Conservation (phyloP, 2,329 filamentous ascomycete species). For the Metarhizium sp. region DNA sequence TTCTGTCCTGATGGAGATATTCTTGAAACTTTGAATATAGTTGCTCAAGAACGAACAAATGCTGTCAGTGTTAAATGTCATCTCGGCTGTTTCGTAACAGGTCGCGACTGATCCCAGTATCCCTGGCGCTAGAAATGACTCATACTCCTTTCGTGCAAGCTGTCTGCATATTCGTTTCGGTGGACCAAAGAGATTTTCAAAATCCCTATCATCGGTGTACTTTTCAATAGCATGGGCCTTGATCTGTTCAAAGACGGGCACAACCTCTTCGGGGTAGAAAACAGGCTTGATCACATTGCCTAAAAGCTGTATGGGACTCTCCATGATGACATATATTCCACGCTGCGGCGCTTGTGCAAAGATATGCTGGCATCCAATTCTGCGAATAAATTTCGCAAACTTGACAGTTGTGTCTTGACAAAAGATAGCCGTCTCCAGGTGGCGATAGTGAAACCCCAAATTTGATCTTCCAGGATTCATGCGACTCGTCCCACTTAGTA, state of each 20-base stretch:
- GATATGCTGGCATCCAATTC: background rate
- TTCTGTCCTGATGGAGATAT: background rate
- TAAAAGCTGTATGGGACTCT: background rate
- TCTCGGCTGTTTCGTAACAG: constrained; percentile 2
- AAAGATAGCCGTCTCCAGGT: constrained; percentile 1
- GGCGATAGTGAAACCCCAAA: constrained; percentile 2
- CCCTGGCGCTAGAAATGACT: background rate
- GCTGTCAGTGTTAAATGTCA: background rate
- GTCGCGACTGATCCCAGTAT: background rate
- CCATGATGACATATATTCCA: constrained; percentile 3
- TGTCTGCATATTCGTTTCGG: background rate
- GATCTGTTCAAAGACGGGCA: background rate
- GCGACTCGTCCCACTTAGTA: background rate
- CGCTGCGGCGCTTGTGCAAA: background rate
- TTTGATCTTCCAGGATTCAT: constrained; percentile 1
- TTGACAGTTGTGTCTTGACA: constrained; percentile 3
- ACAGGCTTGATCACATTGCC: background rate
- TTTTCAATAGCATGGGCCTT: background rate
- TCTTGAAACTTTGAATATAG: background rate
- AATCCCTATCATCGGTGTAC: background rate
- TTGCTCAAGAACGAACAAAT: constrained; percentile 1
- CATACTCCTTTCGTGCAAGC: background rate
- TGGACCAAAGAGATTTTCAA: background rate
- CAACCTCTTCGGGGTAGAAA: background rate
- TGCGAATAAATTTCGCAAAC: constrained; percentile 1